Base-by-base conservation (phyloP, 306 rosid genomes). In the Cucurbita ficifolia region DNA sequence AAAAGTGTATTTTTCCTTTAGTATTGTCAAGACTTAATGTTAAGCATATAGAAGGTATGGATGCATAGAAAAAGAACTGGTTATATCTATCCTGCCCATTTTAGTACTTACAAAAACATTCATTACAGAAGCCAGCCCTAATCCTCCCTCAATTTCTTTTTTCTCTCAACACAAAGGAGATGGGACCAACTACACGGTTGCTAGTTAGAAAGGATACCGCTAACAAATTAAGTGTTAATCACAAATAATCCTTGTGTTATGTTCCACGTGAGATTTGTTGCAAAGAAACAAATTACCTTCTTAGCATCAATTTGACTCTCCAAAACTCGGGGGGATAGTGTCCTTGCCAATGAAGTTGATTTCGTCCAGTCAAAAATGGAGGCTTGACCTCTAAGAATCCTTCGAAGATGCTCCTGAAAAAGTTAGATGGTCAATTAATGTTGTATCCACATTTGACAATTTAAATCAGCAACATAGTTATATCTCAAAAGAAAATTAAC, bases 271-370 rank as follows among this genome's bases (percentile, higher is more conserved):
- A 22, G 19, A 33, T 63, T 38, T 17, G 50, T 17, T 18, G 21
- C 4, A 69, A 46, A 45, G 52, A 64, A 45, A 67, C n/a, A 69
- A 24, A 69, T 69, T 78, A 95, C 99, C 96, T 95, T 95, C 77
- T 91, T 95, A 69, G 97, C 91, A 83, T 95, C 99, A 83, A 91
- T 84, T 85, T 95, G 99, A 83, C 92, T 95, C 83, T 95, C 99
- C 89, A 91, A 86, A 79, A 95, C 90, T 79, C 99, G 88, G 22
- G 99, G 99, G 79, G 99, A 91, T 74, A 95, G 75, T 68, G 97
- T 88, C 83, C 96, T 95, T 16, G 97, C 99, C 83, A 95, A 77
- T 56, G 97, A 91, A 74, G 89, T 89, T 72, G 97, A 85, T 78
- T 97, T 89, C 57, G 99, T 85, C 97, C 97, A 95, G 73, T 91